phyloP scores from a whole-genome alignment of 345 rosid species.

The Populus alba region DNA sequence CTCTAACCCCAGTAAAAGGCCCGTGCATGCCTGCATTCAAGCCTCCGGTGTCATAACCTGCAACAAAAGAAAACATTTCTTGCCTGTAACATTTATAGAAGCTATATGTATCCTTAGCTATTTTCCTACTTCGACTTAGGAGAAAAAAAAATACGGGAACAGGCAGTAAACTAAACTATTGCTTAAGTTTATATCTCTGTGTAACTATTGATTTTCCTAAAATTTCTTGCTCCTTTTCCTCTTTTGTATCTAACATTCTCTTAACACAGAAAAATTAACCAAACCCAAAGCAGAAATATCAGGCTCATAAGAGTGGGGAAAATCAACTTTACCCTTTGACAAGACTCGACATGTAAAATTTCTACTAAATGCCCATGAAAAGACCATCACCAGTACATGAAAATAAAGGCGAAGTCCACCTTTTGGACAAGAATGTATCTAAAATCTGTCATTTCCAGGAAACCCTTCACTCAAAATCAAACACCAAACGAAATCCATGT shows the following conservation, averaged over 20 bases:
- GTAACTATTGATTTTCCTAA: background rate
- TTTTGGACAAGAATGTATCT: constrained; percentile 9
- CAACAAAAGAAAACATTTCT: constrained; percentile 9
- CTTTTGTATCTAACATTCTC: background rate
- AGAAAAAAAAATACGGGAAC: background rate
- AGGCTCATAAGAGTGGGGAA: background rate
- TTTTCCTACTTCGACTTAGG: background rate
- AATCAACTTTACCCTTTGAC: constrained; percentile 6
- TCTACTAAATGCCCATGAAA: constrained; percentile 18
- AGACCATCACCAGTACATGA: constrained; percentile 12
- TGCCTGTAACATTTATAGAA: constrained; percentile 15
- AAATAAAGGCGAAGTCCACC: constrained; percentile 8
- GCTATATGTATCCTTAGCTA: background rate
- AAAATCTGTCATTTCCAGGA: constrained; percentile 9
- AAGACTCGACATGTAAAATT: constrained; percentile 16
- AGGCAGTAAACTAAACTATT: constrained; percentile 1
- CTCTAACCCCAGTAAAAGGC: constrained; percentile 37
- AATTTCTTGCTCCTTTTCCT: background rate
- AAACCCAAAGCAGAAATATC: constrained; percentile 6
- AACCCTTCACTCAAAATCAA: constrained; percentile 20
- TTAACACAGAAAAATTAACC: background rate
- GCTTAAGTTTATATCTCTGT: no score
- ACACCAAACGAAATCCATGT: background rate
- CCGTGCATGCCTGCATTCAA: constrained; percentile 60
- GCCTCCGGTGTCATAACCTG: constrained; percentile 50